phyloP scores from a whole-genome alignment of 495 filamentous ascomycete species.

The Chaetomium fimeti region DNA sequence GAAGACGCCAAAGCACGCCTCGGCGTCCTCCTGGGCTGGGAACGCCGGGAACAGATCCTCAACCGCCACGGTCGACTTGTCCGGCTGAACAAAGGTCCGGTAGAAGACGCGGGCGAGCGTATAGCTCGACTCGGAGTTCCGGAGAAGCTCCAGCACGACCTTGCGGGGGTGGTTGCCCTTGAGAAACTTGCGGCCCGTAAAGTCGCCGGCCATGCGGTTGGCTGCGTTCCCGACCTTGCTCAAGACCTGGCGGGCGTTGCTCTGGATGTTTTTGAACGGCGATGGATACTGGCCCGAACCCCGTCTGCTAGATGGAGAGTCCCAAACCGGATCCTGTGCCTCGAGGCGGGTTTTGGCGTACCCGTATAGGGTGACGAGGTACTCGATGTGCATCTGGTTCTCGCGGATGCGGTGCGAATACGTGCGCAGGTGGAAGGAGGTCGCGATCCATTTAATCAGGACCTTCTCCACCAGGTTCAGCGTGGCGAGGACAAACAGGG shows the following conservation, averaged over 20 bases:
- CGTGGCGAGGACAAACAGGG: slow-evolving; percentile 72
- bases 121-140: slow-evolving; percentile 71
- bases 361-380: slow-evolving; percentile 63
- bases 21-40: slow-evolving; percentile 80
- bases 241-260: slow-evolving; percentile 68
- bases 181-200: slow-evolving; percentile 75
- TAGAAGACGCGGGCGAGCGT: slow-evolving; percentile 90
- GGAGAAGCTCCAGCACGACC: slow-evolving; percentile 74
- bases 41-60: slow-evolving; percentile 81
- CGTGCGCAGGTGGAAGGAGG: slow-evolving; percentile 86
- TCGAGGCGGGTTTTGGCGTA: slow-evolving; percentile 73
- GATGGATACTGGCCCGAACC: slow-evolving; percentile 62
- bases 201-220: slow-evolving; percentile 89
- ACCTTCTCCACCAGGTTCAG: slow-evolving; percentile 92
- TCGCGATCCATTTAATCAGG: slow-evolving; percentile 90
- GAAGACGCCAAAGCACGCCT: slow-evolving; percentile 89
- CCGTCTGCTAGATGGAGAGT: slow-evolving; percentile 25
- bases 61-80: slow-evolving; percentile 68
- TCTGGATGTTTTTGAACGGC: slow-evolving; percentile 66
- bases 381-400: slow-evolving; percentile 68
- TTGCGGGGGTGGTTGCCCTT: slow-evolving; percentile 80
- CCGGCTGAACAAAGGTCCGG: slow-evolving; percentile 77
- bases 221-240: slow-evolving; percentile 84
- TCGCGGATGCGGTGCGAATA: slow-evolving; percentile 89
- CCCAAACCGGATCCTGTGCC: slow-evolving; percentile 65